A percentile compares a stretch with the other conserved stretches of the same genome.
These are phyloP conservation scores for Excoecaria cochinchinensis DNA, from an alignment of 345 rosid genomes.

Conservation along the genomic window DNA sequence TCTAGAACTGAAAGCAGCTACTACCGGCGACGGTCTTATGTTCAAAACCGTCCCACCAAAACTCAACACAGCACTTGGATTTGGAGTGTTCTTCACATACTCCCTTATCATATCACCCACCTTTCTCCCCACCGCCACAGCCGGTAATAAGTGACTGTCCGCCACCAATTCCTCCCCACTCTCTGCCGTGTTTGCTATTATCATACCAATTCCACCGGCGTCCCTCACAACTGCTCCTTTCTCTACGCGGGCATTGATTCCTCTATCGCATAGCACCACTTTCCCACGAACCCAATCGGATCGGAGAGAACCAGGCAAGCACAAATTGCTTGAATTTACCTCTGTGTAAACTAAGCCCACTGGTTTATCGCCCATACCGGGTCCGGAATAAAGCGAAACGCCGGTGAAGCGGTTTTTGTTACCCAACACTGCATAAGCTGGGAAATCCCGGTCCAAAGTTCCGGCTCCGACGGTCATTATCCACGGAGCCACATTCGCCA, in stretches of 20 bases:
- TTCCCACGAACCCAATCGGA: conserved; percentile 58
- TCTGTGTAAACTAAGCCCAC: conserved; percentile 55
- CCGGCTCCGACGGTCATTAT: conserved; percentile 93
- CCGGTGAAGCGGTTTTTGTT: conserved; percentile 47
- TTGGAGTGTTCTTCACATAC: conserved; percentile 39
- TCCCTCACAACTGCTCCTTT: conserved; percentile 76
- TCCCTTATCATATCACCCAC: conserved; percentile 56
- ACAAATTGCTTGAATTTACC: conserved; percentile 51
- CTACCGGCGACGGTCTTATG: conserved; percentile 74
- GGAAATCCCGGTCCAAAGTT: conserved; percentile 79
- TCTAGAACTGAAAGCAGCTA: conserved; percentile 85
- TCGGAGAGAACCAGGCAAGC: conserved; percentile 72
- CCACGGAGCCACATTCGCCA: conserved; percentile 94
- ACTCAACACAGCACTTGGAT: conserved; percentile 53
- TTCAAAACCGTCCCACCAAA: conserved; percentile 72
- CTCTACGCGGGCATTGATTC: conserved; percentile 67
- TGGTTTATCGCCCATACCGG: conserved; percentile 52
- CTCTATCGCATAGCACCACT: conserved; percentile 80
- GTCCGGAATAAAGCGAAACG: conserved; percentile 73
- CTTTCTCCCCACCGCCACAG: conserved; percentile 64
- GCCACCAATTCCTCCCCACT: conserved; percentile 82
- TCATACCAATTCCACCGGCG: conserved; percentile 88
- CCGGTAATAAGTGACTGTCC: conserved; percentile 78
- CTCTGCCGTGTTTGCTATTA: conserved; percentile 59
- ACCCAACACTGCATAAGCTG: conserved; percentile 65